Evolutionary conservation across 2,329 filamentous ascomycete genomes (phyloP), one percentile per base, ranked within the genome.

Genomic region (Pseudopithomyces chartarum): DNA sequence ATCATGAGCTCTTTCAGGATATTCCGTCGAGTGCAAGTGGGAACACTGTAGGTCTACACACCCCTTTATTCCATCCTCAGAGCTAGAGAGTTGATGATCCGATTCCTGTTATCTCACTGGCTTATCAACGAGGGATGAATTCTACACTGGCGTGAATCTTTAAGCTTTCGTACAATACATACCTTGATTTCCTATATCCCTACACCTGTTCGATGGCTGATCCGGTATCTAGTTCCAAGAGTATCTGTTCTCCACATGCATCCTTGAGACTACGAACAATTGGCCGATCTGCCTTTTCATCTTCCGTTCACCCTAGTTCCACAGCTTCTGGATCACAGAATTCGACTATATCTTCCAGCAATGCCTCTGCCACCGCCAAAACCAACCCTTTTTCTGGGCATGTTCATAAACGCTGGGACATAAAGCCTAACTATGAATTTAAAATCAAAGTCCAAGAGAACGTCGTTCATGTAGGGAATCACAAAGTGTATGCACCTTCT

Each of bases 21-120:
- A 32, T 26, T 59, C 26, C 56, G 56, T 38, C 46, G 49, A 45
- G 52, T 46, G 54, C 59, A 47, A 22, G 46, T 26, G 15, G 26
- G 53, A 12, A 39, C 43, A 23, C 49, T 49, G 34, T n/a, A 29
- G 33, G 57, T 56, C 55, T 57, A 49, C 12, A 33, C 36, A 5
- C 8, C 26, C 26, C 8, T 29, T 4, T 29, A 8, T 29, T 29
- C 26, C 8, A 29, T 29, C 26, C 4, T 29, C 8, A 8, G n/a
- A n/a, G n/a, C n/a, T n/a, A n/a, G n/a, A n/a, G n/a, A n/a, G n/a
- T n/a, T n/a, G n/a, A n/a, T n/a, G n/a, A n/a, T n/a, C n/a, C n/a
- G n/a, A n/a, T n/a, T n/a, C n/a, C n/a, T n/a, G n/a, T n/a, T n/a
- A n/a, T n/a, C n/a, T n/a, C n/a, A 29, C 8, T 29, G 26, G 26